phyloP scores from a whole-genome alignment of 176 grass and related monocot genomes.

The Alloteropsis semialata region DNA sequence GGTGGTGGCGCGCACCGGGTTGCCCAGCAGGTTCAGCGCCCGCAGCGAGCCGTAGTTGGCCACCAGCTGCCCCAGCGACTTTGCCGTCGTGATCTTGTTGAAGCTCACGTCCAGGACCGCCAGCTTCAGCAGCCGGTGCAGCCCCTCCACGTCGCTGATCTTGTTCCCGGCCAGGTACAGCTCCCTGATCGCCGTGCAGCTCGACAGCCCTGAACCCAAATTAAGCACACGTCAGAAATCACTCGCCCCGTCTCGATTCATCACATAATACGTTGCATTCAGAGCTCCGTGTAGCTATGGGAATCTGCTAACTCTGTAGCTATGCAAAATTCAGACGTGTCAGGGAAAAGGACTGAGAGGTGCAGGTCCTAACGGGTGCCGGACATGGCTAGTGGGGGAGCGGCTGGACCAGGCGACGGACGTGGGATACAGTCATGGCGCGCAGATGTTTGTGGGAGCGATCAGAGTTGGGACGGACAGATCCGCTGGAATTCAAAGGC shows the following conservation, averaged over 20 bases:
- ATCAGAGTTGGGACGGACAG: background rate
- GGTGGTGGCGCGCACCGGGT: slow-evolving; percentile 73
- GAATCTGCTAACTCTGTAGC: background rate
- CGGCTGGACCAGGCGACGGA: slow-evolving; percentile 19
- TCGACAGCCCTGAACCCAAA: slow-evolving; percentile 57
- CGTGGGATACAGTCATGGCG: slow-evolving; percentile 25
- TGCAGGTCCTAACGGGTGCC: background rate
- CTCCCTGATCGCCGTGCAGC: slow-evolving; percentile 78
- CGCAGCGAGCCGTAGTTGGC: slow-evolving; percentile 87
- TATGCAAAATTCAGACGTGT: background rate
- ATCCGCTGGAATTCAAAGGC: background rate
- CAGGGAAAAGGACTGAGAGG: background rate
- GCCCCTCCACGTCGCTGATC: slow-evolving; percentile 86
- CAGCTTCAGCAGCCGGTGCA: slow-evolving; percentile 86
- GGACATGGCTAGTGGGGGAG: background rate
- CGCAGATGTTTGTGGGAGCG: background rate
- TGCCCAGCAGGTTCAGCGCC: slow-evolving; percentile 74
- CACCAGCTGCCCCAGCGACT: slow-evolving; percentile 79
- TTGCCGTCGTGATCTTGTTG: slow-evolving; percentile 80
- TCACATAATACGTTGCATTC: too few species aligned
- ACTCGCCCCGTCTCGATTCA: too few species aligned
- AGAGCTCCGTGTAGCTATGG: too few species aligned
- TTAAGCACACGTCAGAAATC: too few species aligned
- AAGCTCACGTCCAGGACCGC: slow-evolving; percentile 78
- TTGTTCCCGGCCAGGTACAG: slow-evolving; percentile 93